Base-by-base conservation (phyloP, 495 filamentous ascomycete genomes). In the Podospora pseudopauciseta region DNA sequence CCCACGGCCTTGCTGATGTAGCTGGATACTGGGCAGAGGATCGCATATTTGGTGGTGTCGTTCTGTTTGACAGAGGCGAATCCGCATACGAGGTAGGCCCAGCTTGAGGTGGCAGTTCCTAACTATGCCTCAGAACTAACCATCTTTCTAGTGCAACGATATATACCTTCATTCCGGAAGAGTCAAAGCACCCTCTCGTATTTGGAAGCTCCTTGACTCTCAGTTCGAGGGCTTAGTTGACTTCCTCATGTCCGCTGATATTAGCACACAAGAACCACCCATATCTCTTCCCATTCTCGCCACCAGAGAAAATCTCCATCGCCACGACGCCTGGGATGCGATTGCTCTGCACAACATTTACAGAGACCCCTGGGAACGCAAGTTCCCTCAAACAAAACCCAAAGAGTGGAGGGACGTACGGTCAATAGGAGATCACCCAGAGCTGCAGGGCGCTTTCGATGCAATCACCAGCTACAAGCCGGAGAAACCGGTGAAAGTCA, bases 1-100 rank as follows among this genome's bases (percentile, higher is more conserved):
- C 67, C 0, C 4, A 65, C 39, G 62, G 56, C 1, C 4, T 65
- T 0, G 67, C 63, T 4, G 67, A 68, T 60, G 63, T 68, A 1
- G 67, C 62, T 6, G 63, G 55, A 1, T 68, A 68, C 57, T 68
- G 67, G 67, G 67, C 67, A 2, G 63, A 68, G 13, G 63, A 68
- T 27, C 63, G 67, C 2, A 65, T 68, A 4, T 19, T 68, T 11
- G 67, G 67, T 2, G 67, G 67, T 6, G 13, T 62, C 19, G 44
- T 28, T 2, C 2, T 56, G 5, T 65, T 65, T 18, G 67, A 65
- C 18, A 53, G 67, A 23, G 63, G 67, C 6, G 9, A 56, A 11
- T 67, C 62, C 2, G 55, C 53, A n/a, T 19, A 18, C 16, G 67
- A 68, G 55, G 67, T 68, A 27, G 3, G 62, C 27, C 26, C 2